phyloP scores from a whole-genome alignment of 2,329 filamentous ascomycete genomes.

The Aureobasidium musti region DNA sequence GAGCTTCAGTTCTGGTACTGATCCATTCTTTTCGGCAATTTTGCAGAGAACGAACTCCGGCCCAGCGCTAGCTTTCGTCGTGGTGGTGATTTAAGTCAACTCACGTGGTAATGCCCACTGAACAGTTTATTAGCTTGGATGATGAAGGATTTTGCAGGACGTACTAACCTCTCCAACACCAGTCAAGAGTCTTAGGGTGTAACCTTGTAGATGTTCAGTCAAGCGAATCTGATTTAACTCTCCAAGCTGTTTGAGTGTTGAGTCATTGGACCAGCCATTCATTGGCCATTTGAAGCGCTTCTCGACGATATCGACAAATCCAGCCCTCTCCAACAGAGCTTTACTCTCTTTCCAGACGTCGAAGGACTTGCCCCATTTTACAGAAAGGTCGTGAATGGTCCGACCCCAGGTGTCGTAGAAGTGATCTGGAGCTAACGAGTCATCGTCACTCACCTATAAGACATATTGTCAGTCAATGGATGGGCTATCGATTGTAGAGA shows the following conservation, averaged over 20 bases:
- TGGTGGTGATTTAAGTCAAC: not conserved
- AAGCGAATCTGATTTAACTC: conserved; percentile 21
- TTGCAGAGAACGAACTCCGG: not conserved
- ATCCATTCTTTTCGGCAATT: not conserved
- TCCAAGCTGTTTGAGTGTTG: conserved; percentile 10
- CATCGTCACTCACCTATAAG: conserved; percentile 39
- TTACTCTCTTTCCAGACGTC: conserved; percentile 32
- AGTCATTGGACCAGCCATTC: conserved; percentile 35
- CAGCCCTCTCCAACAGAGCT: conserved; percentile 37
- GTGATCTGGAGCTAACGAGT: conserved; percentile 35
- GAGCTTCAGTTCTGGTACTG: not conserved
- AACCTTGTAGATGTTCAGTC: conserved; percentile 20
- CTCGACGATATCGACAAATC: conserved; percentile 52
- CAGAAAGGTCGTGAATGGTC: conserved; percentile 17
- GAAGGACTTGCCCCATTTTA: conserved; percentile 27
- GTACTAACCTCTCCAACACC: conserved; percentile 22
- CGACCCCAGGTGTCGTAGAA: conserved; percentile 24
- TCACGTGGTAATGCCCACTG: conserved; percentile 20
- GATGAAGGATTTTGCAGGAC: not conserved
- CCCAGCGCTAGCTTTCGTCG: not conserved
- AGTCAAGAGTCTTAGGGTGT: conserved; percentile 27
- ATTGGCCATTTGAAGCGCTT: conserved; percentile 47
- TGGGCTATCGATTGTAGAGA: too few relatives aligned
- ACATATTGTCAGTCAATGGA: not conserved
- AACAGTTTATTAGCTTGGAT: not conserved